Evolutionary conservation across 179 eudicot genomes (phyloP).

Genomic region (Actinidia chinensis): DNA sequence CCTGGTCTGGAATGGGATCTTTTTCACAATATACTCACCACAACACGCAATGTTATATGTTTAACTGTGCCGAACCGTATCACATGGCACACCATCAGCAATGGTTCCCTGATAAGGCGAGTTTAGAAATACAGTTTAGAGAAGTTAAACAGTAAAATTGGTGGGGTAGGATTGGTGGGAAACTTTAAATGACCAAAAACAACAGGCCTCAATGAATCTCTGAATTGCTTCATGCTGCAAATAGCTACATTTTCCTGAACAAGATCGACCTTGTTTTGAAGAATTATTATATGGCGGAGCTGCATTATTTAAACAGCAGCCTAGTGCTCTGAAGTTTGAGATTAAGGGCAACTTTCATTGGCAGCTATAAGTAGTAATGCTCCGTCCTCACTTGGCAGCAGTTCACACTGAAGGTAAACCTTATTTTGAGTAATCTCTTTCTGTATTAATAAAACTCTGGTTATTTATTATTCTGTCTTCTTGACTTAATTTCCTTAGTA

Average conservation of each 20-base stretch:
- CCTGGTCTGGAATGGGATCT: conserved; percentile 91
- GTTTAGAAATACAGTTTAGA: neutral
- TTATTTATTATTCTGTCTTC: too few species aligned
- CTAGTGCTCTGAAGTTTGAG: conserved; percentile 94
- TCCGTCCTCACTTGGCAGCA: conserved; percentile 98
- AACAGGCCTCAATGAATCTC: conserved; percentile 76
- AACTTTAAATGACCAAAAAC: neutral
- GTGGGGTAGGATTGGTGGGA: too few species aligned
- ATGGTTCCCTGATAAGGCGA: conserved; percentile 62
- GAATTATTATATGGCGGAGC: conserved; percentile 86
- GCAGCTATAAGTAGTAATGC: conserved; percentile 96
- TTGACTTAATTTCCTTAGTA: too few species aligned
- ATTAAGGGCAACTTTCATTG: conserved; percentile 94
- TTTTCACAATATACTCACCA: conserved; percentile 81
- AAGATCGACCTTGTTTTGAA: conserved; percentile 92
- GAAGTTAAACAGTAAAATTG: neutral
- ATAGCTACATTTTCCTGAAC: conserved; percentile 92
- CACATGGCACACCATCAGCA: conserved; percentile 91
- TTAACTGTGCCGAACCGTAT: conserved; percentile 92
- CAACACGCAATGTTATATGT: conserved; percentile 93
- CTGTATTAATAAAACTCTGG: too few species aligned
- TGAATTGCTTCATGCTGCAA: conserved; percentile 91
- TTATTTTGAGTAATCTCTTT: too few species aligned
- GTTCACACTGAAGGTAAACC: too few species aligned
- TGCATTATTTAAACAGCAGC: conserved; percentile 98